Conservation (phyloP, 2,329 filamentous ascomycete genomes). For the Venturia aucupariae region DNA sequence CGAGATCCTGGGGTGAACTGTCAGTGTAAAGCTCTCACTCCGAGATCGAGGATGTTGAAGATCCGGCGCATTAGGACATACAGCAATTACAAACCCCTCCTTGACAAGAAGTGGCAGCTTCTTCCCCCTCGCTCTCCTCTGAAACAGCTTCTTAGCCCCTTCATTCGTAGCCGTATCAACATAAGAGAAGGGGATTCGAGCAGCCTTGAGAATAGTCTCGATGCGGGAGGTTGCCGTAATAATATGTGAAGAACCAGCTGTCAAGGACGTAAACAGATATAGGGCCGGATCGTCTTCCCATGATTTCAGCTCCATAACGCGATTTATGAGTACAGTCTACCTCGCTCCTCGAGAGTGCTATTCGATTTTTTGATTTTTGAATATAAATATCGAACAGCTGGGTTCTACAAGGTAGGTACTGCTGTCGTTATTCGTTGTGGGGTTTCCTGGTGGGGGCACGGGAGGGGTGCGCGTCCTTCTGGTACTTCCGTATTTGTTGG, state of each 20-base stretch:
- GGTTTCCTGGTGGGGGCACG: not conserved
- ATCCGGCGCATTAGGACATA: not conserved
- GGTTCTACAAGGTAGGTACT: not conserved
- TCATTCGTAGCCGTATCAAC: conserved; percentile 87
- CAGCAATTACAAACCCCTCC: conserved; percentile 51
- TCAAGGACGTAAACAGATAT: conserved; percentile 94
- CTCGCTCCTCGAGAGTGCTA: not conserved
- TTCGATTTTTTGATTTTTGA: not conserved
- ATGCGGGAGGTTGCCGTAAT: conserved; percentile 91
- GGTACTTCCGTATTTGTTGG: no score
- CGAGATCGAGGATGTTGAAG: not conserved
- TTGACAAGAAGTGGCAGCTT: conserved; percentile 87
- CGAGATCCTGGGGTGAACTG: conserved; percentile 57
- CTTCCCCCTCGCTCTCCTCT: conserved; percentile 70
- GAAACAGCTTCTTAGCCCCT: conserved; percentile 81
- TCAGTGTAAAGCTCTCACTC: not conserved
- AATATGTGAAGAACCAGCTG: conserved; percentile 90
- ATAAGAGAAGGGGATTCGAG: conserved; percentile 87
- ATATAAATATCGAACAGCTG: not conserved
- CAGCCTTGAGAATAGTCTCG: conserved; percentile 91
- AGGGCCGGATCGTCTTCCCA: conserved; percentile 34
- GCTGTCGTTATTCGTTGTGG: not conserved
- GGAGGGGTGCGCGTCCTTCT: not conserved
- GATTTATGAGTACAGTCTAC: not conserved
- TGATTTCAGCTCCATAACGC: conserved; percentile 2